Percentiles rank a stretch among this genome's conserved stretches.
Evolutionary conservation across 2,329 filamentous ascomycete species (phyloP).

Genomic region (Aureobasidium zeae): DNA sequence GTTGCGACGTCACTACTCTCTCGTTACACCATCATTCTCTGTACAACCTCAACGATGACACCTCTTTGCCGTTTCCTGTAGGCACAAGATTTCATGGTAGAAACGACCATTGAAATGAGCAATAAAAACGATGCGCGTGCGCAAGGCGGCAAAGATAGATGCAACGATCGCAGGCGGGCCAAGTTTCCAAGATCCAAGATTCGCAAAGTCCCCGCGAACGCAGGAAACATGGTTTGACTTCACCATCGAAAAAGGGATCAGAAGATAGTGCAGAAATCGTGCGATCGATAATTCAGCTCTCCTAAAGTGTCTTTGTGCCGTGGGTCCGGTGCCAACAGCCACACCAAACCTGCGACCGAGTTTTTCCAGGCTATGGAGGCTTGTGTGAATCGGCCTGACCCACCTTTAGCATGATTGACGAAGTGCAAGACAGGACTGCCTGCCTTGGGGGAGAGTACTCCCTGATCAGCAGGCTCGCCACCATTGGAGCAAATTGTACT

Average conservation of each 20-base stretch:
- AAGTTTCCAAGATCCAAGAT: neutral
- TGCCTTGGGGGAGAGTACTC: neutral
- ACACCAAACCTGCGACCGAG: too few relatives aligned
- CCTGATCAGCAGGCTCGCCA: slow-evolving; percentile 13
- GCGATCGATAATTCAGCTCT: slow-evolving; percentile 1
- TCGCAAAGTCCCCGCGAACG: slow-evolving; percentile 3
- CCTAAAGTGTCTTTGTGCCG: too few relatives aligned
- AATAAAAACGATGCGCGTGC: slow-evolving; percentile 4
- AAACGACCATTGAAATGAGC: slow-evolving; percentile 9
- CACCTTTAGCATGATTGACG: too few relatives aligned
- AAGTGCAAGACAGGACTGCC: neutral
- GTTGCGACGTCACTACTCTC: too few relatives aligned
- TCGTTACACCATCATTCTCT: too few relatives aligned
- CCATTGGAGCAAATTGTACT: too few relatives aligned
- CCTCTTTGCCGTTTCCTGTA: too few relatives aligned
- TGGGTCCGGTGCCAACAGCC: too few relatives aligned
- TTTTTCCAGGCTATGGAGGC: too few relatives aligned
- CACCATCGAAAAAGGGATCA: slow-evolving; percentile 4
- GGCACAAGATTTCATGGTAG: neutral
- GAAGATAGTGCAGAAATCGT: slow-evolving; percentile 8
- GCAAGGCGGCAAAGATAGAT: slow-evolving; percentile 2
- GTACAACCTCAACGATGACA: too few relatives aligned
- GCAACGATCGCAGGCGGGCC: neutral
- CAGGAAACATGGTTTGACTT: slow-evolving; percentile 11
- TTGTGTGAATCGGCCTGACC: too few relatives aligned